Base-by-base conservation (phyloP, 169 alveolate genomes). In the Plasmodium chabaudi region DNA sequence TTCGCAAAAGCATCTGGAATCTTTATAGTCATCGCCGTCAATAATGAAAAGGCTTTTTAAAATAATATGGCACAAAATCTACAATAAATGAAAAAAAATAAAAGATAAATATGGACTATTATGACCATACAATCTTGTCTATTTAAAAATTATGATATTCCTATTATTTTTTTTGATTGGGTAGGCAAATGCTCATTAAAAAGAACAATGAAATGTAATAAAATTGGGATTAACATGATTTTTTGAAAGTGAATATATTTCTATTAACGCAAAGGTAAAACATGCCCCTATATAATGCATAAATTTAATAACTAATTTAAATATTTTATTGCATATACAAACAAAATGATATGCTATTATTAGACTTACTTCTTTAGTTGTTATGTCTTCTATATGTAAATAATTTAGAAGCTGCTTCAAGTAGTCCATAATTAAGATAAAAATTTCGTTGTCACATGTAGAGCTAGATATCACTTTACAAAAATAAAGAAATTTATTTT, bases 41-140 rank as follows among this genome's bases (percentile, higher is more conserved):
- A 84, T 34, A 9, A 34, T 15, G 64, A 69, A 53, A 23, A 84
- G 60, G 13, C 91, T 72, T 57, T 57, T 84, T 71, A 84, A 56
- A 44, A 84, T 84, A 21, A 63, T 57, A 72, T 69, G 68, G 49
- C 91, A 84, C 17, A 84, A 21, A 56, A 84, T 63, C 91, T 84
- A 69, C 56, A 57, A 71, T 34, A 5, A 55, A 10, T 23, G 3
- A 65, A 10, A 47, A 74, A 19, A 44, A 34, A 5, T n/a, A 9
- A 27, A 12, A 15, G 10, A 13, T n/a, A 34, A 23, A 34, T 34
- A 15, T 44, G 61, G 47, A n/a, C 21, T 34, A 23, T 23, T 68
- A 19, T 72, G 1, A 21, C 5, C 27, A 23, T 63, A 63, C 9
- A 13, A 57, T 57, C 3, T 64, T 64, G 5, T 27, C 27, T 68